These are phyloP conservation scores for Aspergillus caelatus DNA, from an alignment of 2,329 filamentous ascomycete genomes.

Conservation along the genomic window DNA sequence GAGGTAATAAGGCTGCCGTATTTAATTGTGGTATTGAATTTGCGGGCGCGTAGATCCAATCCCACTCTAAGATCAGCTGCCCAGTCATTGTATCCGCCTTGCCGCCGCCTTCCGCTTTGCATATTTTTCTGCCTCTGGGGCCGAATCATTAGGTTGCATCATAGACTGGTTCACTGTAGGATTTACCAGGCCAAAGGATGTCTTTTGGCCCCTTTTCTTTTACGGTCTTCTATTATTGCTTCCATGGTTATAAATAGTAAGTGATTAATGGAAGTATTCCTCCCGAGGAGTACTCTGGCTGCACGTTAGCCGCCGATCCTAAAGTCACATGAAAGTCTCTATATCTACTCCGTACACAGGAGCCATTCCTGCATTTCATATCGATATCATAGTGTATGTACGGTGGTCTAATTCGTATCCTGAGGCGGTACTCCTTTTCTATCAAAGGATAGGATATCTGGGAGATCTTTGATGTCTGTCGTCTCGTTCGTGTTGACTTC, in stretches of 20 bases:
- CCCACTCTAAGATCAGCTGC: conserved; percentile 16
- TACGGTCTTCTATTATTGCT: background rate
- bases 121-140: background rate
- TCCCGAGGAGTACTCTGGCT: background rate
- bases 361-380: background rate
- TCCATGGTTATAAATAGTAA: background rate
- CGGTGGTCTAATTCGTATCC: background rate
- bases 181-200: background rate
- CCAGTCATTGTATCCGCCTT: background rate
- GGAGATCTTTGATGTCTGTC: conserved; percentile 59
- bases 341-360: background rate
- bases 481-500: conserved; percentile 60
- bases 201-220: background rate
- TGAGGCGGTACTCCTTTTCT: conserved; percentile 13
- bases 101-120: background rate
- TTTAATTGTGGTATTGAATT: background rate
- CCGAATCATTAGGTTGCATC: background rate
- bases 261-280: background rate
- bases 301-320: background rate
- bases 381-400: background rate
- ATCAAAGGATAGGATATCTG: conserved; percentile 54
- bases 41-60: conserved; percentile 6
- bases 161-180: background rate
- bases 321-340: background rate
- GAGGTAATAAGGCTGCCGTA: conserved; percentile 6